These are phyloP conservation scores for Hirsutella thompsonii DNA, from an alignment of 2,329 filamentous ascomycete species.

Conservation along the genomic window DNA sequence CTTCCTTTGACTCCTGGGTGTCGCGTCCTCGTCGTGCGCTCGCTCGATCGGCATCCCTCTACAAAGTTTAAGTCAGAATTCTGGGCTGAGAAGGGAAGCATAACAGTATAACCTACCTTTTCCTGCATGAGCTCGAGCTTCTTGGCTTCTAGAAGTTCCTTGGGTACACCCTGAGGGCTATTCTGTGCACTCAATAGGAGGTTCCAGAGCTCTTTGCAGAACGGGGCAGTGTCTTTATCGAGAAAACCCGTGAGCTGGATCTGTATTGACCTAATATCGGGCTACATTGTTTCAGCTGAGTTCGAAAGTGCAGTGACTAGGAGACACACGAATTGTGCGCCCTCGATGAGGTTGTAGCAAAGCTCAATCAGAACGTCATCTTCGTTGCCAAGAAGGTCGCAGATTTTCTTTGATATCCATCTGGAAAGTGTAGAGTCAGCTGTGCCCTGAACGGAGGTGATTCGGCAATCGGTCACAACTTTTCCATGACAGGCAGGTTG, in stretches of 20 bases:
- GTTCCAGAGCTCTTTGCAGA: constrained; percentile 91
- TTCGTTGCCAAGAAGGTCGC: constrained; percentile 77
- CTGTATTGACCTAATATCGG: constrained; percentile 89
- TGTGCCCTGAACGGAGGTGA: constrained; percentile 6
- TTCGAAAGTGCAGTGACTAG: not conserved
- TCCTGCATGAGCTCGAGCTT: constrained; percentile 90
- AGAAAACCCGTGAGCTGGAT: constrained; percentile 92
- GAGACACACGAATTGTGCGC: constrained; percentile 50
- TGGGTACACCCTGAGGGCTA: constrained; percentile 81
- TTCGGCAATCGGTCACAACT: constrained; percentile 39
- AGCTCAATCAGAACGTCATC: constrained; percentile 95
- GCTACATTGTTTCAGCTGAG: constrained; percentile 38
- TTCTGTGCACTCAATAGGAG: constrained; percentile 81
- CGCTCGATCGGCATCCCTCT: constrained; percentile 75
- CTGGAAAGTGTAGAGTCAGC: constrained; percentile 29
- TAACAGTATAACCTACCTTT: constrained; percentile 46
- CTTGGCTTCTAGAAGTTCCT: constrained; percentile 90
- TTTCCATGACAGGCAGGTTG: constrained; percentile 96
- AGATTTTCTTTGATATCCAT: constrained; percentile 87
- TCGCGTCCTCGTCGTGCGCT: constrained; percentile 58
- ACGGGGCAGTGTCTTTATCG: constrained; percentile 76
- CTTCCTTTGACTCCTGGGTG: constrained; percentile 52
- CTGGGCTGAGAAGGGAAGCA: not conserved
- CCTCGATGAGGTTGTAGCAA: constrained; percentile 58
- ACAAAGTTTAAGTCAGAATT: constrained; percentile 1